A percentile compares a stretch with the other conserved stretches of the same genome.
These are phyloP conservation scores for Jaltomata sinuosa DNA, from an alignment of 257 asterid species.

Conservation along the genomic window DNA sequence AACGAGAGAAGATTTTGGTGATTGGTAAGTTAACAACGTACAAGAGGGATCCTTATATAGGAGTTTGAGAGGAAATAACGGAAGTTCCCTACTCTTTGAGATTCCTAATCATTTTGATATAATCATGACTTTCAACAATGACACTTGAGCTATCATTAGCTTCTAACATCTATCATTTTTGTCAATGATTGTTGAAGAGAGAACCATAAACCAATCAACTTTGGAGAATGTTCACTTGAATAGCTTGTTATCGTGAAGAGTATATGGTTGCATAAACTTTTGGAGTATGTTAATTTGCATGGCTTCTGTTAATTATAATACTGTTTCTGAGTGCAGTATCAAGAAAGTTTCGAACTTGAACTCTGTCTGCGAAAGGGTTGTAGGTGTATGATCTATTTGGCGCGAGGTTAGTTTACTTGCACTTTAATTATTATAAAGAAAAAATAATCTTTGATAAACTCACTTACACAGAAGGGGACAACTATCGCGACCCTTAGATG, in stretches of 20 bases:
- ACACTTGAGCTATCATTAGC: background rate
- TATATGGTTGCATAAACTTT: background rate
- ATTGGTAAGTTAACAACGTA: background rate
- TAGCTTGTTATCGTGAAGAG: background rate
- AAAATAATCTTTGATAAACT: background rate
- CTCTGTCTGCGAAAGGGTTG: conserved; percentile 42
- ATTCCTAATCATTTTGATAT: background rate
- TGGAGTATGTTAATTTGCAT: background rate
- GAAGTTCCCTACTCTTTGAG: background rate
- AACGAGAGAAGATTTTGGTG: background rate
- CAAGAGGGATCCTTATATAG: background rate
- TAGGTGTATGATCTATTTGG: conserved; percentile 21
- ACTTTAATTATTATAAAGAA: background rate
- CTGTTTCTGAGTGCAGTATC: conserved; percentile 32
- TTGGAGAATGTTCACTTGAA: background rate
- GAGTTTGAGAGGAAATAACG: background rate
- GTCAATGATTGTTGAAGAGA: background rate
- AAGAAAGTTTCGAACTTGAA: conserved; percentile 46
- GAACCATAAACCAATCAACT: background rate
- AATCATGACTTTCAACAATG: background rate
- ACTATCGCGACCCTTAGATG: background rate
- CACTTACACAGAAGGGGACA: background rate
- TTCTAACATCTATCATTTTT: background rate
- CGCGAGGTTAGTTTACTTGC: background rate
- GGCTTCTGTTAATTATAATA: background rate